These are phyloP conservation scores for Nadsonia fulvescens DNA, from an alignment of 805 yeast species.

Conservation along the genomic window DNA sequence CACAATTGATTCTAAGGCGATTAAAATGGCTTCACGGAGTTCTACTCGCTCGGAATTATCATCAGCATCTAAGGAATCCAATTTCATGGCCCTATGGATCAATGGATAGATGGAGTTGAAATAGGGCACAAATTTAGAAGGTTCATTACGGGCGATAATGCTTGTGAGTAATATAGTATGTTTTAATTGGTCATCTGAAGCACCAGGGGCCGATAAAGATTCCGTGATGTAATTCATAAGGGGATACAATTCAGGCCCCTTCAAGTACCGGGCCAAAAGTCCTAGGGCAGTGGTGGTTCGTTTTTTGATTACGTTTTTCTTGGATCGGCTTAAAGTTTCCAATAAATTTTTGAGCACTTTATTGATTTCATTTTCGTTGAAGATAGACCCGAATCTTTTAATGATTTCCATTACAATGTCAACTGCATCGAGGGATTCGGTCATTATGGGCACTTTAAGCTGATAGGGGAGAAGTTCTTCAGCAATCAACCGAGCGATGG, in stretches of 20 bases:
- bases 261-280: slow-evolving; percentile 19
- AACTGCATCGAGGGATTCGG: slow-evolving; percentile 31
- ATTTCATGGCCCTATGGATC: slow-evolving; percentile 11
- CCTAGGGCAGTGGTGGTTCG: slow-evolving; percentile 33
- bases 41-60: slow-evolving; percentile 27
- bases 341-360: slow-evolving; percentile 18
- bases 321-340: slow-evolving; percentile 21
- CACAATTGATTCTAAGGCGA: slow-evolving; percentile 23
- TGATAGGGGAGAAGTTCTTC: slow-evolving; percentile 13
- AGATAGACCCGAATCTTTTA: slow-evolving; percentile 27
- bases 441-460: slow-evolving; percentile 7
- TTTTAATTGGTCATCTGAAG: no score
- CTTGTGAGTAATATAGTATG: slow-evolving; percentile 9
- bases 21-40: slow-evolving; percentile 32
- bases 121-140: slow-evolving; percentile 9
- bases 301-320: slow-evolving; percentile 29
- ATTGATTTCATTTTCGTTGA: slow-evolving; percentile 21
- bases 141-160: slow-evolving; percentile 13
- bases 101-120: slow-evolving; percentile 7
- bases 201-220: no score
- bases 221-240: slow-evolving; percentile 9
- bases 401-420: slow-evolving; percentile 44
- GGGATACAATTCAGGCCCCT: slow-evolving; percentile 13
- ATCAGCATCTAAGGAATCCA: slow-evolving; percentile 22
- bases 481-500: slow-evolving; percentile 13